Evolutionary conservation across 495 filamentous ascomycete genomes (phyloP).

Genomic region (Hyaloscypha bicolor): DNA sequence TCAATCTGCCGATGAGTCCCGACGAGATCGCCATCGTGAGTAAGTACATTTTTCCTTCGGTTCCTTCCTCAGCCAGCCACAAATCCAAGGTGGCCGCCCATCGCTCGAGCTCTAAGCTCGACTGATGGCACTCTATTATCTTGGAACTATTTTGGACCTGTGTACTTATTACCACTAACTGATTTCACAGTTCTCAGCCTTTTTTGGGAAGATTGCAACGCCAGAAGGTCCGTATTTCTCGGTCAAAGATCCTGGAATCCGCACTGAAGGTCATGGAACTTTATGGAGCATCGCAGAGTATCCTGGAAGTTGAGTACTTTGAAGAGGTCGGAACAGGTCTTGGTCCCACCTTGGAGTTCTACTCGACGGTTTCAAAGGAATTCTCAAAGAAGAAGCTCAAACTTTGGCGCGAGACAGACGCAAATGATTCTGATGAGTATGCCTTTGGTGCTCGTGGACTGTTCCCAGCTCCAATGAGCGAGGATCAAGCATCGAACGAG

Average conservation of each 20-base stretch:
- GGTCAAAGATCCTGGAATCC: conserved; percentile 90
- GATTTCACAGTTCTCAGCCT: conserved; percentile 39
- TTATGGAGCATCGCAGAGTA: conserved; percentile 92
- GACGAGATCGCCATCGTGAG: conserved; percentile 81
- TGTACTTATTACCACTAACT: no score
- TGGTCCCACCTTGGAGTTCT: conserved; percentile 97
- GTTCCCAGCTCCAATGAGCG: conserved; percentile 91
- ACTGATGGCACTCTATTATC: no score
- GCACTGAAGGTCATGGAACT: conserved; percentile 99
- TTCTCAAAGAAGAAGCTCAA: conserved; percentile 96
- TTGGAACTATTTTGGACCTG: no score
- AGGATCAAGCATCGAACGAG: conserved; percentile 70
- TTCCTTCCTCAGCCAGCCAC: no score
- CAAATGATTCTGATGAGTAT: conserved; percentile 73
- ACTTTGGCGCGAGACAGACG: conserved; percentile 93
- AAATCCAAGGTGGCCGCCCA: no score
- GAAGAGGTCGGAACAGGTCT: conserved; percentile 97
- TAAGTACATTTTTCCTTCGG: conserved; percentile 51
- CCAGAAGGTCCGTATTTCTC: conserved; percentile 96
- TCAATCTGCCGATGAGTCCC: conserved; percentile 74
- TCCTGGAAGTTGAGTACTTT: conserved; percentile 98
- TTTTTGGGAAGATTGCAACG: conserved; percentile 93
- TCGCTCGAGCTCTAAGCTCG: no score
- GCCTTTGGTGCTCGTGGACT: conserved; percentile 84
- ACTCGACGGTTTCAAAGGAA: conserved; percentile 95